Evolutionary conservation across 257 asterid species (phyloP).

Genomic region (Solanum ahanhuiri): DNA sequence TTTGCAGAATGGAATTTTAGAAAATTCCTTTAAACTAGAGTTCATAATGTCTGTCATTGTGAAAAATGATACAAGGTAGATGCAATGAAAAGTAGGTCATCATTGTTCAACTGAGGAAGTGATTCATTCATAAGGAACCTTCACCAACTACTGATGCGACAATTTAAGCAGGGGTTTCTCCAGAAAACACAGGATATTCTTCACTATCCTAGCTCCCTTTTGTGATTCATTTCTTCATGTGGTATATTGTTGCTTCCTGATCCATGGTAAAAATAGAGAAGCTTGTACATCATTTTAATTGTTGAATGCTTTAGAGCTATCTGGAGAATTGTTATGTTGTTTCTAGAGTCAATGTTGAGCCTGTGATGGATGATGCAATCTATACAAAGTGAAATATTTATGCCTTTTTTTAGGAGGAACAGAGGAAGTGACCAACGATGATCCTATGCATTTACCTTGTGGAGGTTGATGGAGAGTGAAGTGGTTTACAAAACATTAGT

Average conservation of each 20-base stretch:
- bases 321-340: neutral
- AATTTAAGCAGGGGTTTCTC: neutral
- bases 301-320: neutral
- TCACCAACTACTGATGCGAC: neutral
- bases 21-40: neutral
- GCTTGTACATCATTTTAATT: neutral
- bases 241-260: neutral
- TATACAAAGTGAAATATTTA: neutral
- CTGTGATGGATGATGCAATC: neutral
- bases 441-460: neutral
- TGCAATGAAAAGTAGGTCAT: neutral
- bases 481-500: neutral
- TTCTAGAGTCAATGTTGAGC: neutral
- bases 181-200: neutral
- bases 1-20: neutral
- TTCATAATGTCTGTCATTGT: neutral
- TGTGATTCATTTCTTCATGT: no score
- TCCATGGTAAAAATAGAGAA: neutral
- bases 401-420: neutral
- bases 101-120: neutral
- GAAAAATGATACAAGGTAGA: neutral
- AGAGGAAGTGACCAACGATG: neutral
- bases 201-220: neutral
- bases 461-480: neutral
- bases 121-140: neutral